A percentile compares a stretch with the other conserved stretches of the same genome.
phyloP scores from a whole-genome alignment of 257 asterid genomes.

The Solanum dulcamara region DNA sequence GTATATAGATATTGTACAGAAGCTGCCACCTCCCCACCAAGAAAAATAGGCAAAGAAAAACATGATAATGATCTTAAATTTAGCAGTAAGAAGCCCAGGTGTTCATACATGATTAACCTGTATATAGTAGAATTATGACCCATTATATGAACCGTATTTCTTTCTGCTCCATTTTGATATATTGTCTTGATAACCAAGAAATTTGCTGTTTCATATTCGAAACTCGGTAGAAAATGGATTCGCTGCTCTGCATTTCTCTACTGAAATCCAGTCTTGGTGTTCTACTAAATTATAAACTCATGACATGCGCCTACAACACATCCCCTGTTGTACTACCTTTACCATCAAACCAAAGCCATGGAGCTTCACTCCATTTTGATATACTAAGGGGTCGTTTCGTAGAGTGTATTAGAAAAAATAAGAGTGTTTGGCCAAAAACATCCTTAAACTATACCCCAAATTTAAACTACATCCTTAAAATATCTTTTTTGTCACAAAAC shows the following conservation, averaged over 20 bases:
- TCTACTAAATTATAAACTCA: not conserved
- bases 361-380: not conserved
- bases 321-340: not conserved
- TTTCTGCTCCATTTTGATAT: not conserved
- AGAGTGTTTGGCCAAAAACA: no score
- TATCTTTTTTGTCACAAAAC: no score
- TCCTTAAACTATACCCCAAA: no score
- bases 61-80: not conserved
- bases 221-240: not conserved
- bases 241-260: not conserved
- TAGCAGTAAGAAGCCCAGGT: not conserved
- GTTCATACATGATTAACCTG: not conserved
- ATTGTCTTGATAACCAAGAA: not conserved
- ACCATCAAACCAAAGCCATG: not conserved
- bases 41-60: not conserved
- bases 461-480: no score
- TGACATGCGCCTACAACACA: not conserved
- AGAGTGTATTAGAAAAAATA: no score
- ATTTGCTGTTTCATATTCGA: not conserved
- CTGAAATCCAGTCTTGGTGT: not conserved
- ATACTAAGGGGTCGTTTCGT: not conserved
- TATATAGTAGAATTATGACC: not conserved
- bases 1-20: not conserved
- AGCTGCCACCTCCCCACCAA: not conserved
- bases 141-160: not conserved